Evolutionary conservation across 2,329 filamentous ascomycete genomes (phyloP).

Genomic region (Colletotrichum coccodes): DNA sequence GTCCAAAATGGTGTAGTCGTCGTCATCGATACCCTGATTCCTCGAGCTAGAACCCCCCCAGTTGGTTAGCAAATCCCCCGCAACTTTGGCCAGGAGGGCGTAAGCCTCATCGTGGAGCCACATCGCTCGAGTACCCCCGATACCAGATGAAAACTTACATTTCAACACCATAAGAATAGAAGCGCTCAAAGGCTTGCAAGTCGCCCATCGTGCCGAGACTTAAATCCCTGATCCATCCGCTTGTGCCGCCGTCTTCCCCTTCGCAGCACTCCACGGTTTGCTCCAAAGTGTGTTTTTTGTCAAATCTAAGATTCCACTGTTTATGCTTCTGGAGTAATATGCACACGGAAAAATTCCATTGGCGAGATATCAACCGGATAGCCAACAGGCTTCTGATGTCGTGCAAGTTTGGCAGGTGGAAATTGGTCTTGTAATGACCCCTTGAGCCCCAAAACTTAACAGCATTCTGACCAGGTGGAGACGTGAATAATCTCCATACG

Average conservation of each 20-base stretch:
- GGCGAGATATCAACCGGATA: slow-evolving; percentile 1
- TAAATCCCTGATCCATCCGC: neutral
- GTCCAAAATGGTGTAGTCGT: neutral
- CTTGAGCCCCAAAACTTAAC: neutral
- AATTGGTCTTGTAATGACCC: neutral
- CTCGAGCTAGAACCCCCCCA: neutral
- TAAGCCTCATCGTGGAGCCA: neutral
- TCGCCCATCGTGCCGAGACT: neutral
- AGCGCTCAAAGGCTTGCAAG: neutral
- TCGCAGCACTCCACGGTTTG: neutral
- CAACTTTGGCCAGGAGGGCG: neutral
- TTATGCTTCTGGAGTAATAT: neutral
- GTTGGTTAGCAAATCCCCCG: neutral
- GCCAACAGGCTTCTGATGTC: neutral
- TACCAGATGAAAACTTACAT: too few species aligned
- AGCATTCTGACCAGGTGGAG: neutral
- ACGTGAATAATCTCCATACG: neutral
- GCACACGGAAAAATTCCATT: neutral
- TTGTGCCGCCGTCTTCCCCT: neutral
- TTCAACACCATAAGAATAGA: slow-evolving; percentile 2
- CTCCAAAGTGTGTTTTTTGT: neutral
- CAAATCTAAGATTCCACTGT: slow-evolving; percentile 7
- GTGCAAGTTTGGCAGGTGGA: neutral
- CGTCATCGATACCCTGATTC: neutral
- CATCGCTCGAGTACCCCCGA: too few species aligned